These are phyloP conservation scores for Emmonsiellopsis sp. DNA, from an alignment of 2,329 filamentous ascomycete genomes.

Conservation along the genomic window DNA sequence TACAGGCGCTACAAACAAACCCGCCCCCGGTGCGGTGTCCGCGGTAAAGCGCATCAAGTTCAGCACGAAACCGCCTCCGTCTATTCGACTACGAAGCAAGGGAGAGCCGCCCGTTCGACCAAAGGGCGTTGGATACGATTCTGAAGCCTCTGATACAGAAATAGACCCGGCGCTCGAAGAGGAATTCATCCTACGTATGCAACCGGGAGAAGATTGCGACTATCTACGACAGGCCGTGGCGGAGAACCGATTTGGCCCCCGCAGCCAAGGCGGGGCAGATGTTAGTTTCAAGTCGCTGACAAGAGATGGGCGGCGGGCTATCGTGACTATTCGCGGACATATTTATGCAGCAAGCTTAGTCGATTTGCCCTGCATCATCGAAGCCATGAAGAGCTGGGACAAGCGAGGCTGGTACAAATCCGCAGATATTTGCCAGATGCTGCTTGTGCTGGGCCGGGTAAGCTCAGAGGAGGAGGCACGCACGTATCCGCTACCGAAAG, in stretches of 20 bases:
- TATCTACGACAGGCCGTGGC: conserved; percentile 68
- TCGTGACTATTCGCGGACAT: conserved; percentile 60
- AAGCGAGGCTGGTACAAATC: conserved; percentile 81
- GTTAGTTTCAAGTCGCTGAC: conserved; percentile 69
- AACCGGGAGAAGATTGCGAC: conserved; percentile 75
- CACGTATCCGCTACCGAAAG: conserved; percentile 58
- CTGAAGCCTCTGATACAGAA: conserved; percentile 86
- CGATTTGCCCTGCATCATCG: conserved; percentile 77
- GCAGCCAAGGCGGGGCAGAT: conserved; percentile 61
- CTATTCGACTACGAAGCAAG: conserved; percentile 54
- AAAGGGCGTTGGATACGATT: conserved; percentile 87
- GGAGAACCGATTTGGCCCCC: conserved; percentile 65
- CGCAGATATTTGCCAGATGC: conserved; percentile 81
- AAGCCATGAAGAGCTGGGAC: conserved; percentile 91
- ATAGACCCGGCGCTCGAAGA: conserved; percentile 80
- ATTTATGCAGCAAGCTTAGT: conserved; percentile 71
- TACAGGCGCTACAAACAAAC: neutral
- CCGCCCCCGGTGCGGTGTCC: neutral
- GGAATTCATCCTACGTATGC: conserved; percentile 81
- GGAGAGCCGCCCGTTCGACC: conserved; percentile 61
- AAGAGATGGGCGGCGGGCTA: conserved; percentile 60
- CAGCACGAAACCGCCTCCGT: conserved; percentile 32
- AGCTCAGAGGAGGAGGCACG: conserved; percentile 57
- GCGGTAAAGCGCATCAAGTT: conserved; percentile 30
- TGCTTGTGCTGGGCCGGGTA: conserved; percentile 65